A percentile compares a stretch with the other conserved stretches of the same genome.
Conservation (phyloP, 139 green algal genomes). For the Chara braunii region DNA sequence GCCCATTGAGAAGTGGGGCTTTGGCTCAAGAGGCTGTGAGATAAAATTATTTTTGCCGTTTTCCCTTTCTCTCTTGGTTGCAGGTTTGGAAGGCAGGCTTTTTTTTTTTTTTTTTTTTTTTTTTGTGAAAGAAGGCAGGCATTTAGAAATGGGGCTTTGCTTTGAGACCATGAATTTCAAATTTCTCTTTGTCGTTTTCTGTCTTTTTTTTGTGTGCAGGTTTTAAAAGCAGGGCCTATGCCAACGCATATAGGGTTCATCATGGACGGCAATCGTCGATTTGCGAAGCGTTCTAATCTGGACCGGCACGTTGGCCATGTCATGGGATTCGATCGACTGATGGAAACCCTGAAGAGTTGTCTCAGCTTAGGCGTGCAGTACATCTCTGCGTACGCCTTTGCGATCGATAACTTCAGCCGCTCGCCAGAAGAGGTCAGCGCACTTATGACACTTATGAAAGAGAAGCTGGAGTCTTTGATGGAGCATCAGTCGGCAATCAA, state of each 20-base stretch:
- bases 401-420: constrained; percentile 88
- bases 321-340: constrained; percentile 41
- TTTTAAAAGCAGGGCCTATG: constrained; percentile 25
- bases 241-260: constrained; percentile 84
- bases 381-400: constrained; percentile 90
- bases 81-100: no score
- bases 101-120: no score
- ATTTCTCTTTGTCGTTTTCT: no score
- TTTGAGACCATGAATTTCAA: no score
- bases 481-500: background rate
- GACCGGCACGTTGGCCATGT: background rate
- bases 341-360: constrained; percentile 61
- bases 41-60: no score
- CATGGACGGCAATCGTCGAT: constrained; percentile 94
- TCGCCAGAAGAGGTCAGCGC: constrained; percentile 60
- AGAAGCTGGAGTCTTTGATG: constrained; percentile 57
- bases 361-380: constrained; percentile 68
- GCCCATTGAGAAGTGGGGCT: no score
- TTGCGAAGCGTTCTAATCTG: constrained; percentile 45
- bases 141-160: no score
- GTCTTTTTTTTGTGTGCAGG: background rate
- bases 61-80: no score
- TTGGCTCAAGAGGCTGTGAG: no score
- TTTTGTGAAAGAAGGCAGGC: no score
- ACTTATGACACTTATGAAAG: constrained; percentile 71